Base-by-base conservation (phyloP, 345 rosid species). In the Kernera saxatilis region DNA sequence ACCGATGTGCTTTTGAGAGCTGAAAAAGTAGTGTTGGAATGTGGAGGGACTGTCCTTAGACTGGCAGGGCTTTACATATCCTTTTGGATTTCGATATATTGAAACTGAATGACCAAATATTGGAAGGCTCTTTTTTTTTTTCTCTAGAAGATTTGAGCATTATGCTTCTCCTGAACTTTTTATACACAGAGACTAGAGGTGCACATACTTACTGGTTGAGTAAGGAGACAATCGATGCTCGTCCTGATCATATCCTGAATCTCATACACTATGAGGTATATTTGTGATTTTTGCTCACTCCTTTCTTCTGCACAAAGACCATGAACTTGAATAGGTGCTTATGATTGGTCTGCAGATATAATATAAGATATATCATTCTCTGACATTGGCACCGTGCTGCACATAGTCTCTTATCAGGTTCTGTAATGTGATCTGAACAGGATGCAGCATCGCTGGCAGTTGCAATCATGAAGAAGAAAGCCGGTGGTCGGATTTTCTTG, bases 1-100 rank as follows among this genome's bases (percentile, higher is more conserved):
- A 82, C 95, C 3, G 99, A 91, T 62, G 83, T 85, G 55, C 95
- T 94, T 78, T 70, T 94, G 64, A 88, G 78, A 68, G 95, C 97
- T 23, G 99, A 94, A 79, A 67, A 84, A 48, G 86, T 83, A 37
- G 91, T 87, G 66, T 58, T 87, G 71, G 95, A 91, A 49, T 73
- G 76, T 55, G 93, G 84, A 15, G 99, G 99, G 32, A 87, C 82
- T 71, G 92, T 88, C 53, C 76, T 91, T 77, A 77, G 97, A 87
- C 77, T 94, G 77, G 96, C 95, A 58, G 96, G 97, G 74, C 97
- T 94, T 50, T 91, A 94, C 76, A 94, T 94, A 94, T 94, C 99
- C 99, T 94, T 84, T 51, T 40, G 50, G 46, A 58, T 73, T 22
- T 59, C 49, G 22, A 13, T 60, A 49, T 48, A 36, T 1, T 37